These are phyloP conservation scores for Phytophthora chlamydospora DNA, from an alignment of 352 stramenopile species.

Conservation along the genomic window DNA sequence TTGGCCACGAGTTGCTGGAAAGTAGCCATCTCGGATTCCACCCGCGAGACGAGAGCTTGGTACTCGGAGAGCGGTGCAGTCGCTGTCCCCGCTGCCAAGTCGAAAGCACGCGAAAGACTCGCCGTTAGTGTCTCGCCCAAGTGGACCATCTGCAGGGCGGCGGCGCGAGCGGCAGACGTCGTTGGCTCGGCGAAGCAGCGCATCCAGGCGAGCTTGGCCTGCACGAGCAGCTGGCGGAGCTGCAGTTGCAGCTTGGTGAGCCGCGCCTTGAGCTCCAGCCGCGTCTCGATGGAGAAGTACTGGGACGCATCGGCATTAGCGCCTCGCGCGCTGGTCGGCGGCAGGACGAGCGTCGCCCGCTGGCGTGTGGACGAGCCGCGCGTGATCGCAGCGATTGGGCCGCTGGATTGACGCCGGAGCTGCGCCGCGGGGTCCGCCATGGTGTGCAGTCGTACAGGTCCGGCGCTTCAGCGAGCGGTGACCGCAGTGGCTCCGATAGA, in stretches of 20 bases:
- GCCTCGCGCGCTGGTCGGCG: conserved; percentile 13
- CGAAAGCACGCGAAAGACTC: conserved; percentile 49
- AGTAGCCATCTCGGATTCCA: conserved; percentile 41
- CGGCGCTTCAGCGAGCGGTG: conserved; percentile 3
- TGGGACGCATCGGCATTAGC: conserved; percentile 39
- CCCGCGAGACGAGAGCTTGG: conserved; percentile 49
- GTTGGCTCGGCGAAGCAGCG: conserved; percentile 41
- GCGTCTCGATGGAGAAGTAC: conserved; percentile 71
- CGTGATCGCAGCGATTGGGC: conserved; percentile 18
- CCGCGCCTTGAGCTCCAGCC: conserved; percentile 52
- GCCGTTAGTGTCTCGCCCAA: conserved; percentile 47
- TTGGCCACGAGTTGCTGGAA: conserved; percentile 48
- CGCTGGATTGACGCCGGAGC: conserved; percentile 27
- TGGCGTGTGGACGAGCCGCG: conserved; percentile 28
- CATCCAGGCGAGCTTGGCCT: conserved; percentile 70
- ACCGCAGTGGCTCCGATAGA: conserved; percentile 22
- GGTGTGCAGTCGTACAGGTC: conserved; percentile 16
- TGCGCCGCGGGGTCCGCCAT: conserved; percentile 26
- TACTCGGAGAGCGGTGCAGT: conserved; percentile 48
- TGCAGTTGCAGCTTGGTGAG: conserved; percentile 45
- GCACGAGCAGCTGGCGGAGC: conserved; percentile 51
- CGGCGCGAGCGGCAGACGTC: background rate
- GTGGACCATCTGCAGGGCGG: conserved; percentile 45
- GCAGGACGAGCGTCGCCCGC: conserved; percentile 15
- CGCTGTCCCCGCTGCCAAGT: conserved; percentile 35